Percentiles rank a stretch among this genome's conserved stretches.
Evolutionary conservation across 2,329 filamentous ascomycete genomes (phyloP).

Genomic region (Alternaria burnsii): DNA sequence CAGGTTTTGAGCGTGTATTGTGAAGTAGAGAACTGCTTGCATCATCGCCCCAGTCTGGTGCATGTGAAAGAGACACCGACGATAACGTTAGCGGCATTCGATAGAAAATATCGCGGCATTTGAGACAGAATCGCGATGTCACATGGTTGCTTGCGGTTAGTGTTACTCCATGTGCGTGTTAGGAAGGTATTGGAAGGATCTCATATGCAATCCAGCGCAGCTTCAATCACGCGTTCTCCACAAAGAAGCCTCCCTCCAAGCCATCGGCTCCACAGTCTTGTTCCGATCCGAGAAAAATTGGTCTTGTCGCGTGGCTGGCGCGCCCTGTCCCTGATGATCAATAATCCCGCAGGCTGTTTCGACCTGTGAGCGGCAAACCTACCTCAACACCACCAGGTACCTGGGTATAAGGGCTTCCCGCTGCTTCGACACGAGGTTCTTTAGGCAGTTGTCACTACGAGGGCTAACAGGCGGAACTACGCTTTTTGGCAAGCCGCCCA

Average conservation of each 20-base stretch:
- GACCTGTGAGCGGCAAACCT: not conserved
- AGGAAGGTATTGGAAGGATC: not conserved
- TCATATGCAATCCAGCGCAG: not conserved
- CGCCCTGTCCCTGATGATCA: slow-evolving; percentile 7
- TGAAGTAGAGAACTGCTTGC: not conserved
- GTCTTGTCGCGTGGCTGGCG: slow-evolving; percentile 6
- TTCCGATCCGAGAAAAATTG: not conserved
- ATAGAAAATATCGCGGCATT: not conserved
- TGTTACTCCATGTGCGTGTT: not conserved
- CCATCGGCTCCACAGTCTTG: slow-evolving; percentile 11
- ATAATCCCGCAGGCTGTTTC: slow-evolving; percentile 1
- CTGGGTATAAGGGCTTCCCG: not conserved
- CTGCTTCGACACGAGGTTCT: slow-evolving; percentile 3
- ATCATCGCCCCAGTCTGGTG: not conserved
- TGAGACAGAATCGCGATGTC: not conserved
- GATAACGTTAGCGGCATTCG: not conserved
- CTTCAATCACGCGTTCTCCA: slow-evolving; percentile 8
- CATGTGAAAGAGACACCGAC: not conserved
- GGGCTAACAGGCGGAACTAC: slow-evolving; percentile 7
- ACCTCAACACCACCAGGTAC: not conserved
- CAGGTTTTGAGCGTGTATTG: not conserved
- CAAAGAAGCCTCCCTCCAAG: slow-evolving; percentile 6
- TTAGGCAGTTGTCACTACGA: not conserved
- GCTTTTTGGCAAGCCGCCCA: slow-evolving; percentile 17
- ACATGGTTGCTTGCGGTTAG: not conserved